Conservation (phyloP, 441 rosid genomes). For the Arabidopsis lyrata region DNA sequence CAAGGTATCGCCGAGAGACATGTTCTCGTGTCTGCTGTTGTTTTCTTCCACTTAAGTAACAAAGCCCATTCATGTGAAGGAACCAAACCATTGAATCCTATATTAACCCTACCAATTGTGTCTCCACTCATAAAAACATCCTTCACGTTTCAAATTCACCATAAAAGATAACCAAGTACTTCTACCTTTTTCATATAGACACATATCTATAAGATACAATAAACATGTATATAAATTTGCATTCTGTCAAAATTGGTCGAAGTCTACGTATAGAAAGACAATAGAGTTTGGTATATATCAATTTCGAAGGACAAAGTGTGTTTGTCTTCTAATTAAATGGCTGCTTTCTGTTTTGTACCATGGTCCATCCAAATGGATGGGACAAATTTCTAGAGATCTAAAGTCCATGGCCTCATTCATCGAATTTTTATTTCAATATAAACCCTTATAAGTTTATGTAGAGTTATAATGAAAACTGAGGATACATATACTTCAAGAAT, state of each 20-base stretch:
- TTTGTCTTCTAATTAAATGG: conserved; percentile 38
- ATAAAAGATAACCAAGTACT: conserved; percentile 36
- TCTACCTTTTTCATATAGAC: not conserved
- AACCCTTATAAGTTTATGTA: not conserved
- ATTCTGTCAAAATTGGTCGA: conserved; percentile 7
- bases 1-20: conserved; percentile 40
- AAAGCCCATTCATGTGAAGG: conserved; percentile 42
- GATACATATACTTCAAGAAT: not conserved
- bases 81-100: conserved; percentile 42
- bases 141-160: conserved; percentile 23
- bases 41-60: conserved; percentile 31
- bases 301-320: conserved; percentile 22
- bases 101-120: conserved; percentile 35
- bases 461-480: not conserved
- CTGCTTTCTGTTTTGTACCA: conserved; percentile 26
- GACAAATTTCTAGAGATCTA: conserved; percentile 12
- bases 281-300: conserved; percentile 43
- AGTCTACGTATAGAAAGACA: conserved; percentile 29
- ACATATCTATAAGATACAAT: not conserved
- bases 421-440: not conserved
- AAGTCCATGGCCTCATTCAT: not conserved
- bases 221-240: conserved; percentile 6
- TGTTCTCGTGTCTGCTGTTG: conserved; percentile 46
- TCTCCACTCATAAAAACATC: conserved; percentile 29
- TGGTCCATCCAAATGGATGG: conserved; percentile 25